A percentile compares a stretch with the other conserved stretches of the same genome.
phyloP scores from a whole-genome alignment of 2,329 filamentous ascomycete genomes.

The Pseudopithomyces maydicus region DNA sequence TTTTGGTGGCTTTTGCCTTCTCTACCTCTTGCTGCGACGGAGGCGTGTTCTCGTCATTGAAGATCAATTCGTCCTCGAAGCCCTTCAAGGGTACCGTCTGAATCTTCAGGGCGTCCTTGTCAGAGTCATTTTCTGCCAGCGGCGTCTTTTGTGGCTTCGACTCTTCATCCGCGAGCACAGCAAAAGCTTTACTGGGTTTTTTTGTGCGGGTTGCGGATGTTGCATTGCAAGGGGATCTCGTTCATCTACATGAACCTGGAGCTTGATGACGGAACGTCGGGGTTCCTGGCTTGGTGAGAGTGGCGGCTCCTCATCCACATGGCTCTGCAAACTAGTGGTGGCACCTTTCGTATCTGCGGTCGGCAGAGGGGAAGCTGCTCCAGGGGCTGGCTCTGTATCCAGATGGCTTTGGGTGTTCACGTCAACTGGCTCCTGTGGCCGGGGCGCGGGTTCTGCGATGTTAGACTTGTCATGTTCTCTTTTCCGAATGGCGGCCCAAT shows the following conservation, averaged over 20 bases:
- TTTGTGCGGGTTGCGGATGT: background rate
- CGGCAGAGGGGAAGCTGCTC: background rate
- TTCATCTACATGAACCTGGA: background rate
- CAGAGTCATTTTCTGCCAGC: slow-evolving; percentile 21
- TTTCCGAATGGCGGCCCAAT: slow-evolving; percentile 54
- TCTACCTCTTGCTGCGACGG: slow-evolving; percentile 55
- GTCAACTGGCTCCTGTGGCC: slow-evolving; percentile 9
- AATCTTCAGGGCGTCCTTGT: slow-evolving; percentile 3
- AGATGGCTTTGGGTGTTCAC: background rate
- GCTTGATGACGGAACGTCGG: background rate
- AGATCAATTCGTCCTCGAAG: slow-evolving; percentile 33
- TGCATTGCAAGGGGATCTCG: background rate
- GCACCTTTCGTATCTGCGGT: background rate
- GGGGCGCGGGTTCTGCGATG: slow-evolving; percentile 13
- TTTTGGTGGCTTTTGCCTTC: slow-evolving; percentile 61
- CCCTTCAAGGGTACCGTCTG: slow-evolving; percentile 38
- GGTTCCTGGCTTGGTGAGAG: background rate
- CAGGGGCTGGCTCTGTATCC: background rate
- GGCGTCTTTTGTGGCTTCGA: slow-evolving; percentile 14
- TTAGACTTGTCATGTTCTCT: slow-evolving; percentile 25
- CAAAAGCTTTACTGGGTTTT: slow-evolving; percentile 27
- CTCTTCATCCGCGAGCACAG: slow-evolving; percentile 19
- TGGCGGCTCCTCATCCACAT: background rate
- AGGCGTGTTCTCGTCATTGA: slow-evolving; percentile 55
- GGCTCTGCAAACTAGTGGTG: background rate